Conservation (phyloP, 495 filamentous ascomycete genomes). For the Aspergillus bridgeri region DNA sequence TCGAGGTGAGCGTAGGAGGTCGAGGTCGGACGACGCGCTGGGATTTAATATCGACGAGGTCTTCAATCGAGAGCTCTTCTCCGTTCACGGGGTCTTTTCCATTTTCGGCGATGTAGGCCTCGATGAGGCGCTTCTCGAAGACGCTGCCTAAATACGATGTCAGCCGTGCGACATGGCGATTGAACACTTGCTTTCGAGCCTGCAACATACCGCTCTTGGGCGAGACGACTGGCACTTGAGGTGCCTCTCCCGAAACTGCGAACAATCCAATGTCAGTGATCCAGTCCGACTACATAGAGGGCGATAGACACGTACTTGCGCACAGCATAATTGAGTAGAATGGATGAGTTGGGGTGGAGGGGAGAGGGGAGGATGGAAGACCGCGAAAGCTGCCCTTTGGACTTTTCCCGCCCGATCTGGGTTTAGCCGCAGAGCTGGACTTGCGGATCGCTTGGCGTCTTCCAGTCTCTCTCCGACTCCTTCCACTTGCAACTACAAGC, state of each 20-base stretch:
- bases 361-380: slow-evolving; percentile 18
- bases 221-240: slow-evolving; percentile 90
- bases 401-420: slow-evolving; percentile 40
- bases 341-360: slow-evolving; percentile 26
- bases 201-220: slow-evolving; percentile 76
- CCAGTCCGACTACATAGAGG: neutral
- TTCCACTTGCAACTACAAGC: neutral
- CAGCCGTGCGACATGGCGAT: slow-evolving; percentile 21
- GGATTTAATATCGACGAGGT: slow-evolving; percentile 83
- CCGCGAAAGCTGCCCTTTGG: slow-evolving; percentile 33
- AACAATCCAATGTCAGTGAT: slow-evolving; percentile 23
- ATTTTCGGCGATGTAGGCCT: slow-evolving; percentile 91
- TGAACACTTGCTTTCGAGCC: neutral
- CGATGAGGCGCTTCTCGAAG: slow-evolving; percentile 92
- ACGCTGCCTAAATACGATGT: slow-evolving; percentile 60
- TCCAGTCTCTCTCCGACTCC: neutral
- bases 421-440: slow-evolving; percentile 33
- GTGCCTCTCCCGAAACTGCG: slow-evolving; percentile 93
- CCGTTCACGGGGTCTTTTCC: slow-evolving; percentile 91
- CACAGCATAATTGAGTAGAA: slow-evolving; percentile 58
- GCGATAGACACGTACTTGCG: slow-evolving; percentile 56
- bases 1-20: slow-evolving; percentile 92
- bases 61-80: slow-evolving; percentile 80
- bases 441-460: slow-evolving; percentile 19
- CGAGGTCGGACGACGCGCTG: slow-evolving; percentile 78